Conservation (phyloP, 2,329 filamentous ascomycete genomes). For the Diaporthe sp. region DNA sequence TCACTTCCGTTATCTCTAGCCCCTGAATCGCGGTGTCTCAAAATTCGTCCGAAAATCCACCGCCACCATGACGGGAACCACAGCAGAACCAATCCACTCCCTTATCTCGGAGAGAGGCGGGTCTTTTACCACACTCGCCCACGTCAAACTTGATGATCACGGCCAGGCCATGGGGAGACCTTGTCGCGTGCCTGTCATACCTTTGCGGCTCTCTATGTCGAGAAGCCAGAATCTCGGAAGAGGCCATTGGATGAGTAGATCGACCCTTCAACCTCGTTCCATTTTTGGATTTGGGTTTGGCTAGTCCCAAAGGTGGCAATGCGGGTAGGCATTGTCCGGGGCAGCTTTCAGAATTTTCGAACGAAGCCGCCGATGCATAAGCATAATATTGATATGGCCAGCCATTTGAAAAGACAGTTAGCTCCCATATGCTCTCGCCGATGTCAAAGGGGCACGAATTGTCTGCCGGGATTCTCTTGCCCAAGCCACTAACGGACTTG, state of each 20-base stretch:
- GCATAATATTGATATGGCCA: neutral
- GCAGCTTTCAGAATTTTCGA: neutral
- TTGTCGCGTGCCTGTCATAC: neutral
- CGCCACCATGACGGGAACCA: neutral
- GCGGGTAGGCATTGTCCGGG: neutral
- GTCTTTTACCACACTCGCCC: conserved; percentile 20
- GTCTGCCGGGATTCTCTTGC: neutral
- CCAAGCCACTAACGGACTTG: neutral
- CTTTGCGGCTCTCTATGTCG: neutral
- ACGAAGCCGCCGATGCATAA: neutral
- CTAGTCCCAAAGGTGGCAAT: neutral
- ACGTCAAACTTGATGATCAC: conserved; percentile 18
- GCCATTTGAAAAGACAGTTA: no score
- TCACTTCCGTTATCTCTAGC: conserved; percentile 17
- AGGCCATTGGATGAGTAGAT: neutral
- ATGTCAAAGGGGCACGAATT: no score
- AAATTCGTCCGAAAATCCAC: conserved; percentile 20
- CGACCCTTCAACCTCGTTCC: neutral
- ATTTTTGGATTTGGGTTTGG: conserved; percentile 10
- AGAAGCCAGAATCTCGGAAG: neutral
- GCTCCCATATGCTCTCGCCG: no score
- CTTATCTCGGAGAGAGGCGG: conserved; percentile 26
- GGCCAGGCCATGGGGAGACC: conserved; percentile 1
- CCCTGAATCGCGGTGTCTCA: conserved; percentile 25
- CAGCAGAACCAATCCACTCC: conserved; percentile 7